phyloP scores from a whole-genome alignment of 805 yeast genomes.

The Kuraishia floccosa region DNA sequence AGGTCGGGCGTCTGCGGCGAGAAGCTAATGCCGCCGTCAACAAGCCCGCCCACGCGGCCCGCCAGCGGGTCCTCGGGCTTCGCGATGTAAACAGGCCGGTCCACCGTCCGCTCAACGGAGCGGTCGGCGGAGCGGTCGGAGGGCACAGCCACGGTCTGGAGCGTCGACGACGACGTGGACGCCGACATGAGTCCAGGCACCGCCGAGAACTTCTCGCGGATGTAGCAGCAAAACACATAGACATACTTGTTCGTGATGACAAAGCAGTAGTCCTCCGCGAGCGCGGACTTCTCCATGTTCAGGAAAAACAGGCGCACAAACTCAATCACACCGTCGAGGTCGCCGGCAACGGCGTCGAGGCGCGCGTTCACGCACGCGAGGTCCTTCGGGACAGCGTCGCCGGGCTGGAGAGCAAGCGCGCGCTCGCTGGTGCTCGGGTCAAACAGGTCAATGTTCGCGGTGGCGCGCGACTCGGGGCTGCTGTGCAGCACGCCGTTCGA shows the following conservation, averaged over 20 bases:
- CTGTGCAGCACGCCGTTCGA: background rate
- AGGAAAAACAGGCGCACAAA: conserved; percentile 16
- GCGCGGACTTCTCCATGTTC: conserved; percentile 14
- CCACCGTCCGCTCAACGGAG: too few relatives aligned
- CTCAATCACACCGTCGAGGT: conserved; percentile 9
- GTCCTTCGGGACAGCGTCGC: conserved; percentile 8
- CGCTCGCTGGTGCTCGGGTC: conserved; percentile 9
- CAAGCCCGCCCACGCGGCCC: too few relatives aligned
- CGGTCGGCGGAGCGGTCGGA: too few relatives aligned
- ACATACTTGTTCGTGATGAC: conserved; percentile 15
- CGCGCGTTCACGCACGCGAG: conserved; percentile 5
- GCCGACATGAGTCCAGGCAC: too few relatives aligned
- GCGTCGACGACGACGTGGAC: too few relatives aligned
- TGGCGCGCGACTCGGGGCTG: background rate
- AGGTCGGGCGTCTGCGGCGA: too few relatives aligned
- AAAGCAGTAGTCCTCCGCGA: conserved; percentile 15
- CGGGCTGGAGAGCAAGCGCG: conserved; percentile 6
- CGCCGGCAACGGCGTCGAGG: background rate
- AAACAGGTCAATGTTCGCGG: background rate
- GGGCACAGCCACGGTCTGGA: too few relatives aligned
- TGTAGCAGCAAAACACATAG: conserved; percentile 1
- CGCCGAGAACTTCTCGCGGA: background rate
- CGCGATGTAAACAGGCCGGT: too few relatives aligned
- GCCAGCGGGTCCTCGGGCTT: too few relatives aligned
- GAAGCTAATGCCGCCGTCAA: too few relatives aligned